Conservation (phyloP, 1,284 basidiomycete species). For the Farysia itapuensis region DNA sequence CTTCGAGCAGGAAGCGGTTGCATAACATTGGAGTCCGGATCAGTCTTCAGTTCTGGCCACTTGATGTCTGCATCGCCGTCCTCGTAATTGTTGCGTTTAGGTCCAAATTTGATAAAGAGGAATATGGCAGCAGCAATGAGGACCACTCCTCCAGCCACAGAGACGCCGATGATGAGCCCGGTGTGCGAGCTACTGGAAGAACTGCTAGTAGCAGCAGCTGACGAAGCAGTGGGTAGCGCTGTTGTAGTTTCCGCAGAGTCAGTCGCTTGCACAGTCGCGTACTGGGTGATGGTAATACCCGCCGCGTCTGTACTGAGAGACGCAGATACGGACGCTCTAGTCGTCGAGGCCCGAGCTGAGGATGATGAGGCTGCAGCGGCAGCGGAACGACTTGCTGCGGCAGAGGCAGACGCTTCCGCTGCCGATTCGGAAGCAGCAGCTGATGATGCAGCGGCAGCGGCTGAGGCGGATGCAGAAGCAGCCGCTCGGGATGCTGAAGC, state of each 20-base stretch:
- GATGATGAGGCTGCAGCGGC: slow-evolving; percentile 13
- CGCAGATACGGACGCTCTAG: slow-evolving; percentile 9
- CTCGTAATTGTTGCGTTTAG: slow-evolving; percentile 38
- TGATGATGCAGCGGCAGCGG: slow-evolving; percentile 7
- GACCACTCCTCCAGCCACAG: slow-evolving; percentile 50
- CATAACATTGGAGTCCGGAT: slow-evolving; percentile 45
- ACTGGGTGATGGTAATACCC: slow-evolving; percentile 19
- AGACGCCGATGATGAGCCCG: slow-evolving; percentile 54
- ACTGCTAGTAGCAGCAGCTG: not conserved
- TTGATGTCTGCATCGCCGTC: slow-evolving; percentile 53
- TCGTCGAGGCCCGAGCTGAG: slow-evolving; percentile 1
- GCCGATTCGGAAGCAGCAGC: slow-evolving; percentile 14
- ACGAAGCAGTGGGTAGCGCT: not conserved
- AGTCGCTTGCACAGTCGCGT: slow-evolving; percentile 6
- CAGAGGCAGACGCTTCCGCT: not conserved
- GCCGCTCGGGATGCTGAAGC: slow-evolving; percentile 15
- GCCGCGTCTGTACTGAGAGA: slow-evolving; percentile 10
- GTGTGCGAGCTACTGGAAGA: slow-evolving; percentile 22
- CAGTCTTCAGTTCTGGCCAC: slow-evolving; percentile 57
- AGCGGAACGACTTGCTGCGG: slow-evolving; percentile 10
- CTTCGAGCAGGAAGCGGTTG: slow-evolving; percentile 54
- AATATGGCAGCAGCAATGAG: slow-evolving; percentile 45
- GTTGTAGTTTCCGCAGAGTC: slow-evolving; percentile 4
- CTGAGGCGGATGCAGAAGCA: slow-evolving; percentile 10
- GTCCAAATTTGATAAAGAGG: slow-evolving; percentile 51